Evolutionary conservation across 768 basidiomycete species (phyloP).

Genomic region (Phanerochaete carnosa): DNA sequence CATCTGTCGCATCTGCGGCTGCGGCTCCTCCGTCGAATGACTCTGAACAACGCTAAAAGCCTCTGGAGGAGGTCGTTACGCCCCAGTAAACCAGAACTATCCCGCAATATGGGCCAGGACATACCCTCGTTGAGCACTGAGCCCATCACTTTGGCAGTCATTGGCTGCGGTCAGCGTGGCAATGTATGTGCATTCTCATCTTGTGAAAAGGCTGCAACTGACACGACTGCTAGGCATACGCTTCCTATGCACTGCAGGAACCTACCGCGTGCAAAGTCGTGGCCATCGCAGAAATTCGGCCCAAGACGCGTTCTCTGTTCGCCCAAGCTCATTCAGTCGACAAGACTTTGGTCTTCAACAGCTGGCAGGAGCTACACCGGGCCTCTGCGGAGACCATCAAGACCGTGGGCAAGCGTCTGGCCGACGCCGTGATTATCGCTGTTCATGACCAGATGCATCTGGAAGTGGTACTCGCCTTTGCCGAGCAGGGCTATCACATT

Average conservation of each 20-base stretch:
- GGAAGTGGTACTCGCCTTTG: slow-evolving; percentile 72
- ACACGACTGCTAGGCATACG: slow-evolving; percentile 47
- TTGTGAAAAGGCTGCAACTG: neutral
- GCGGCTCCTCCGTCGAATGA: neutral
- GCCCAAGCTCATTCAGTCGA: slow-evolving; percentile 58
- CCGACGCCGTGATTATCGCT: slow-evolving; percentile 78
- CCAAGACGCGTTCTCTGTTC: slow-evolving; percentile 57
- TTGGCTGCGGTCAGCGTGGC: slow-evolving; percentile 86
- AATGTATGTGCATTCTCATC: slow-evolving; percentile 41
- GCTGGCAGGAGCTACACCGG: slow-evolving; percentile 67
- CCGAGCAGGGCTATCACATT: slow-evolving; percentile 81
- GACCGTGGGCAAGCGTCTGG: slow-evolving; percentile 65
- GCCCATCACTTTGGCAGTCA: slow-evolving; percentile 68
- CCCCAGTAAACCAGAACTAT: neutral
- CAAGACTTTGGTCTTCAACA: slow-evolving; percentile 61
- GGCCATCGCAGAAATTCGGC: slow-evolving; percentile 81
- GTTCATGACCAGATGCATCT: slow-evolving; percentile 81
- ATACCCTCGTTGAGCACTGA: slow-evolving; percentile 9
- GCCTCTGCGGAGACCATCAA: slow-evolving; percentile 66
- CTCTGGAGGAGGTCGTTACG: slow-evolving; percentile 11
- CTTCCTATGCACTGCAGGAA: slow-evolving; percentile 52
- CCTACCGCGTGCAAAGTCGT: slow-evolving; percentile 74
- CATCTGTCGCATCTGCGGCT: neutral
- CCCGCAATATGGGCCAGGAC: slow-evolving; percentile 21
- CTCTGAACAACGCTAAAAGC: slow-evolving; percentile 16